These are phyloP conservation scores for Plantago lanceolata DNA, from an alignment of 305 asterid species.

Conservation along the genomic window DNA sequence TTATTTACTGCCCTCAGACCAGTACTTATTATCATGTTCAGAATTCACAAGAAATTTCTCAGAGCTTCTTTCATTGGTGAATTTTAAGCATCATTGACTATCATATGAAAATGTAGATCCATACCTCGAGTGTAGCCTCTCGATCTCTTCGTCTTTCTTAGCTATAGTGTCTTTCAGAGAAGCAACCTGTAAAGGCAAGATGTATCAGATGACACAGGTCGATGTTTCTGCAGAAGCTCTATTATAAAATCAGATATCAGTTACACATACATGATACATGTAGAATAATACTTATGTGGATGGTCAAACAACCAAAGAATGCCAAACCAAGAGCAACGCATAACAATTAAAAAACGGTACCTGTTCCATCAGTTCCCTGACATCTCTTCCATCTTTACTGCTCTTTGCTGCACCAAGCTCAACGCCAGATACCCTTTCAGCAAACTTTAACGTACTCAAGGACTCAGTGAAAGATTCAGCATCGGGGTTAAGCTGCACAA, in stretches of 20 bases:
- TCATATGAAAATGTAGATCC: constrained; percentile 27
- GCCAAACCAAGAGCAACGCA: no score
- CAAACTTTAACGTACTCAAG: constrained; percentile 66
- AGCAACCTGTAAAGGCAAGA: constrained; percentile 40
- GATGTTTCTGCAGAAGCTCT: background rate
- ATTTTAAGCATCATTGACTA: constrained; percentile 23
- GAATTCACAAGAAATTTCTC: constrained; percentile 28
- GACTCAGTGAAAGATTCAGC: constrained; percentile 46
- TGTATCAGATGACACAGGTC: background rate
- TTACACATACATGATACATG: no score
- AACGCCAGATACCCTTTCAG: constrained; percentile 80
- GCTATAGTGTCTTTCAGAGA: constrained; percentile 63
- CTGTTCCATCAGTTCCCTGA: constrained; percentile 75
- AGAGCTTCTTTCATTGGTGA: constrained; percentile 20
- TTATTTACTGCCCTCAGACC: constrained; percentile 31
- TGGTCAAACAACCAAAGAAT: no score
- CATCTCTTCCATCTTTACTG: constrained; percentile 64
- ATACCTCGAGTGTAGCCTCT: constrained; percentile 62
- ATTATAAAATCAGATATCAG: background rate
- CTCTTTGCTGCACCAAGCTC: constrained; percentile 83
- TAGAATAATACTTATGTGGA: no score
- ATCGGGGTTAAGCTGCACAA: constrained; percentile 83
- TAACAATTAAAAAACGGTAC: constrained; percentile 21
- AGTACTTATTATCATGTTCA: constrained; percentile 27
- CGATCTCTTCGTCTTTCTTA: constrained; percentile 67